Conservation (phyloP, 257 asterid genomes). For the Solanum chmielewskii region DNA sequence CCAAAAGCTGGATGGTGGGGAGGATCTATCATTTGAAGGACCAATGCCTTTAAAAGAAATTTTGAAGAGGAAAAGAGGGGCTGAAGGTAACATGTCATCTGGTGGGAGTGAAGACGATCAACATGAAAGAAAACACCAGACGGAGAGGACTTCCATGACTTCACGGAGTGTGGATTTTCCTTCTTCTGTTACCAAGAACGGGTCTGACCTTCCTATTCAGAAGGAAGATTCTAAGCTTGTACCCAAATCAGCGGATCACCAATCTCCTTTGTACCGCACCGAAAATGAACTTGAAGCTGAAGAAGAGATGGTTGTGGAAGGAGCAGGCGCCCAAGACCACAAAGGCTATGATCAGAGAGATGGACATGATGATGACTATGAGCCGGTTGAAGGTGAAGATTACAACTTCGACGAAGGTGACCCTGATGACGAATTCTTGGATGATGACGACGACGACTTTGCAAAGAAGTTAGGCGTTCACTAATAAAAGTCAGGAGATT, state of each 20-base stretch:
- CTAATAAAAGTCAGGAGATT: constrained; percentile 6
- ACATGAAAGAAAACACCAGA: not conserved
- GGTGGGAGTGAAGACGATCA: not conserved
- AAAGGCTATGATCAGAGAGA: constrained; percentile 42
- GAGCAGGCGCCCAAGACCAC: constrained; percentile 21
- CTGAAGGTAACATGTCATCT: not conserved
- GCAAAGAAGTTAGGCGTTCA: constrained; percentile 88
- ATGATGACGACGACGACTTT: constrained; percentile 54
- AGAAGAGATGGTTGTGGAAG: constrained; percentile 29
- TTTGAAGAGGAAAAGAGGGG: constrained; percentile 66
- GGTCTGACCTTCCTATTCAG: constrained; percentile 1
- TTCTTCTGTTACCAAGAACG: not conserved
- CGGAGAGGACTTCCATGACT: not conserved
- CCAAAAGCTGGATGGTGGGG: not conserved
- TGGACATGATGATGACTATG: constrained; percentile 41
- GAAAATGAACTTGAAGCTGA: constrained; percentile 24
- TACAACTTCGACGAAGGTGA: constrained; percentile 41
- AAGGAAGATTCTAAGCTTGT: constrained; percentile 3
- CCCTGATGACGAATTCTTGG: constrained; percentile 46
- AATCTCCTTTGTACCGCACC: constrained; percentile 8
- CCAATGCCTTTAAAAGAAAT: constrained; percentile 83
- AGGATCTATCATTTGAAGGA: constrained; percentile 59
- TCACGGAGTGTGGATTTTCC: not conserved
- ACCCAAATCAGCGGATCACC: not conserved
- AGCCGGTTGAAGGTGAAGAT: constrained; percentile 53